A percentile compares a stretch with the other conserved stretches of the same genome.
Conservation (phyloP, 208 protist species). For the Acanthamoeba castellanii region DNA sequence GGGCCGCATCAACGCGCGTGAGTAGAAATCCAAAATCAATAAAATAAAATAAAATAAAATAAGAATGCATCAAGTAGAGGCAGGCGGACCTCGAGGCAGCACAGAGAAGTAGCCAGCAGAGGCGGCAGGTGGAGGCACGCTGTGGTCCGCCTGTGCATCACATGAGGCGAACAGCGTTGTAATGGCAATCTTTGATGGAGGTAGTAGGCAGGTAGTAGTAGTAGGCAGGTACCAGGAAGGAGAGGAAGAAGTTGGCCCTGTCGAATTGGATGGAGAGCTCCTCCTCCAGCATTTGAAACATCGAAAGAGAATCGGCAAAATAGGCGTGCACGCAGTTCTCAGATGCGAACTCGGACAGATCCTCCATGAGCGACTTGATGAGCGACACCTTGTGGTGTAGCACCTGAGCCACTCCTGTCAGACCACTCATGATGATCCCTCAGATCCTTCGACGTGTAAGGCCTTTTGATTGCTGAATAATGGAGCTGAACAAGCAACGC, state of each 20-base stretch:
- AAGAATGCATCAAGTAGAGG: neutral
- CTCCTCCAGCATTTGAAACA: constrained; percentile 61
- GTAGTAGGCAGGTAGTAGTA: neutral
- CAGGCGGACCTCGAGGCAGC: neutral
- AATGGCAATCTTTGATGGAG: neutral
- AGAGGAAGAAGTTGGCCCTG: constrained; percentile 55
- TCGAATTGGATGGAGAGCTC: constrained; percentile 62
- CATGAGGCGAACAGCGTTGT: neutral
- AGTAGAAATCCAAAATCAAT: neutral
- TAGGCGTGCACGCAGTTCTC: constrained; percentile 52
- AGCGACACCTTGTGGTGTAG: constrained; percentile 37
- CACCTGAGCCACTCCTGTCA: constrained; percentile 41
- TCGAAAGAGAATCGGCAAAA: constrained; percentile 37
- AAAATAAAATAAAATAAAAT: neutral
- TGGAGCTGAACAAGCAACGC: too few species aligned
- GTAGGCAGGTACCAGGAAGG: constrained; percentile 2
- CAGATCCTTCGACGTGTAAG: too few species aligned
- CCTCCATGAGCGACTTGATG: constrained; percentile 50
- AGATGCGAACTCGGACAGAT: neutral
- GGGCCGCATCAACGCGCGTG: too few species aligned
- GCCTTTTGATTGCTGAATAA: too few species aligned
- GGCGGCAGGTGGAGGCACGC: neutral
- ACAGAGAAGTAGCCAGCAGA: constrained; percentile 60
- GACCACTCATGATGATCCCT: neutral
- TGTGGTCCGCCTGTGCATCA: neutral